These are phyloP conservation scores for Hypoxylon sp. DNA, from an alignment of 2,329 filamentous ascomycete species.

Conservation along the genomic window DNA sequence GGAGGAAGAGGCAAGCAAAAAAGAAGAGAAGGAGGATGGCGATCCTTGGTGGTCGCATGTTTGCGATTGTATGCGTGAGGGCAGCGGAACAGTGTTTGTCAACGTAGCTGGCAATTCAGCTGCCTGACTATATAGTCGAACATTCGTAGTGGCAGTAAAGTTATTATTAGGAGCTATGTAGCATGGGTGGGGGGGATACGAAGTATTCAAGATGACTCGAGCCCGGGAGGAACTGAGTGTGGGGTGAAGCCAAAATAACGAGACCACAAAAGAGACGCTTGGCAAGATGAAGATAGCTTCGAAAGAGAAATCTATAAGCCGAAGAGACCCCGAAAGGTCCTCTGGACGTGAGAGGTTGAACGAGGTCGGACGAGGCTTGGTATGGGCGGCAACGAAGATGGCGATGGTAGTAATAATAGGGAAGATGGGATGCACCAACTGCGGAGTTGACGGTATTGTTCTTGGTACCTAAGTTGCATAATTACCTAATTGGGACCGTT, in stretches of 20 bases:
- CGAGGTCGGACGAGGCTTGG: conserved; percentile 30
- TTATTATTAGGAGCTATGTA: conserved; percentile 23
- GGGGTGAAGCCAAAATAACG: conserved; percentile 23
- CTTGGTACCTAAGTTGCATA: conserved; percentile 21
- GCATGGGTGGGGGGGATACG: conserved; percentile 3
- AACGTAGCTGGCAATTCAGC: conserved; percentile 52
- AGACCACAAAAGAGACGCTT: conserved; percentile 19
- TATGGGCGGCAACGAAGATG: conserved; percentile 32
- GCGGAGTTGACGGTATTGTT: conserved; percentile 38
- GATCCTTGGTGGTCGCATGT: conserved; percentile 69
- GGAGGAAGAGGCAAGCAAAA: conserved; percentile 67
- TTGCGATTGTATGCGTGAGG: conserved; percentile 47
- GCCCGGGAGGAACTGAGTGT: conserved; percentile 15
- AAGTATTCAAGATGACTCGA: conserved; percentile 31
- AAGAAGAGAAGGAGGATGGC: conserved; percentile 69
- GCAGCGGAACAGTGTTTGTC: conserved; percentile 23
- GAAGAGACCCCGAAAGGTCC: conserved; percentile 28
- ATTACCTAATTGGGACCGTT: conserved; percentile 33
- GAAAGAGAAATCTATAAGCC: conserved; percentile 27
- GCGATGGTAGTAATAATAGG: conserved; percentile 33
- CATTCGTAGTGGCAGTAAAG: conserved; percentile 44
- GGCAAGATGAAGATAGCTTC: conserved; percentile 15
- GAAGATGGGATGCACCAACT: conserved; percentile 36
- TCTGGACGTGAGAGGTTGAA: conserved; percentile 23
- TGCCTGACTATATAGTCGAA: conserved; percentile 40